Evolutionary conservation across 805 yeast genomes (phyloP).

Genomic region (Kodamaea nitidulidarum): DNA sequence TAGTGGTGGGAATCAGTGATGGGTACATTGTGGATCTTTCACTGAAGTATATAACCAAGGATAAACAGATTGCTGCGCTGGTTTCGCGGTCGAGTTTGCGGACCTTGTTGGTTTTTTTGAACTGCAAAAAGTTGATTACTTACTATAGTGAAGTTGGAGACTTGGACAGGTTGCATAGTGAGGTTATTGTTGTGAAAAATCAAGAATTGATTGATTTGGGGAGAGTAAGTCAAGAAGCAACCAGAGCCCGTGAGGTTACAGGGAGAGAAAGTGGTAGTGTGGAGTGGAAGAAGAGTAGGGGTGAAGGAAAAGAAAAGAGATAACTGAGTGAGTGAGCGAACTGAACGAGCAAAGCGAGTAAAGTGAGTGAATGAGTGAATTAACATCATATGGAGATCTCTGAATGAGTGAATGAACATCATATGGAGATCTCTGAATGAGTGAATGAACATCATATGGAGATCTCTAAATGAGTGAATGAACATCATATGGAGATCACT

Average conservation of each 20-base stretch:
- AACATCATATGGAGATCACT: too few species aligned
- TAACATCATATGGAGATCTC: too few species aligned
- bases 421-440: too few species aligned
- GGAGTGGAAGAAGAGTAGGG: constrained; percentile 74
- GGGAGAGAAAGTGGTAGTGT: constrained; percentile 75
- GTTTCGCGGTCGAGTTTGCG: constrained; percentile 41
- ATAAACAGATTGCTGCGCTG: constrained; percentile 32
- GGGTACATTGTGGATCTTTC: constrained; percentile 69
- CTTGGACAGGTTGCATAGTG: constrained; percentile 28
- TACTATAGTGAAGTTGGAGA: constrained; percentile 11
- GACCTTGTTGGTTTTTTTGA: constrained; percentile 32
- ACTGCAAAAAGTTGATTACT: constrained; percentile 21
- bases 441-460: too few species aligned
- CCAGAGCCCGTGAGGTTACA: constrained; percentile 8
- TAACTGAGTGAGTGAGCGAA: background rate
- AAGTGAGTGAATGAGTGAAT: too few species aligned
- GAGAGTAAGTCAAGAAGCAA: background rate
- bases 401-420: too few species aligned
- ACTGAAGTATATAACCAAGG: constrained; percentile 53
- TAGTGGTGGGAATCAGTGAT: constrained; percentile 65
- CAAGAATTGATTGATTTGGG: constrained; percentile 21
- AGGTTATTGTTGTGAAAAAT: constrained; percentile 34
- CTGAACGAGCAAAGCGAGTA: too few species aligned
- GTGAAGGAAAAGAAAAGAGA: constrained; percentile 46
- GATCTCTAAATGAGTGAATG: too few species aligned